Percentiles rank a stretch among this genome's conserved stretches.
These are phyloP conservation scores for Rostrohypoxylon terebratum DNA, from an alignment of 495 filamentous ascomycete genomes.

Conservation along the genomic window DNA sequence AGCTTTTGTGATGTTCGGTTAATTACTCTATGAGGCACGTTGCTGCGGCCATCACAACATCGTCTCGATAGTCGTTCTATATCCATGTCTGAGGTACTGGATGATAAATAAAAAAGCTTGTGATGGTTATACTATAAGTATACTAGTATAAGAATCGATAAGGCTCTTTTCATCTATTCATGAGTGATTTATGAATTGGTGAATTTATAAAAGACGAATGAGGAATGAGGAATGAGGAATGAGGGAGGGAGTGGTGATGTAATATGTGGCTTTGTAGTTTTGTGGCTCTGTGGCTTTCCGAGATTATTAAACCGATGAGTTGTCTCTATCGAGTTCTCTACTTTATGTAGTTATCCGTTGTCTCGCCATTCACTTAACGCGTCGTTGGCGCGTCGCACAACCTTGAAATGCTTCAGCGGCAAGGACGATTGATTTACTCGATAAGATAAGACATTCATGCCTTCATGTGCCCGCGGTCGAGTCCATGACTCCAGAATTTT, in stretches of 20 bases:
- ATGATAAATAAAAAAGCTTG: no score
- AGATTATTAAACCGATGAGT: not conserved
- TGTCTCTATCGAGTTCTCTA: not conserved
- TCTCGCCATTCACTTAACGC: conserved; percentile 4
- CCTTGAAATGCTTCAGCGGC: not conserved
- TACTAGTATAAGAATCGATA: no score
- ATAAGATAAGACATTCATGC: not conserved
- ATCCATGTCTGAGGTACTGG: not conserved
- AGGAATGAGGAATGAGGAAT: no score
- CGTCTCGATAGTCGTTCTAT: not conserved
- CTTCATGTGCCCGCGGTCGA: not conserved
- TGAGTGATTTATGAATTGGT: no score
- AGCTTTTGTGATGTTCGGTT: not conserved
- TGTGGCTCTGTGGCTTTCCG: no score
- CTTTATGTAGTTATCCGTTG: no score
- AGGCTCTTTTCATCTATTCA: no score
- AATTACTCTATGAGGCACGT: not conserved
- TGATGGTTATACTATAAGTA: no score
- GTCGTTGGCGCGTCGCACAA: not conserved
- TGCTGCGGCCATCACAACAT: not conserved
- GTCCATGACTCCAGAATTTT: not conserved
- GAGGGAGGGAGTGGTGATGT: no score
- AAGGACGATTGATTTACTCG: conserved; percentile 17
- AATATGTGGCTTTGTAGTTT: no score
- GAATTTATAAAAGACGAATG: no score